These are phyloP conservation scores for Syncephalastrum racemosum DNA, from an alignment of 371 early-diverging fungal genomes.

Conservation along the genomic window DNA sequence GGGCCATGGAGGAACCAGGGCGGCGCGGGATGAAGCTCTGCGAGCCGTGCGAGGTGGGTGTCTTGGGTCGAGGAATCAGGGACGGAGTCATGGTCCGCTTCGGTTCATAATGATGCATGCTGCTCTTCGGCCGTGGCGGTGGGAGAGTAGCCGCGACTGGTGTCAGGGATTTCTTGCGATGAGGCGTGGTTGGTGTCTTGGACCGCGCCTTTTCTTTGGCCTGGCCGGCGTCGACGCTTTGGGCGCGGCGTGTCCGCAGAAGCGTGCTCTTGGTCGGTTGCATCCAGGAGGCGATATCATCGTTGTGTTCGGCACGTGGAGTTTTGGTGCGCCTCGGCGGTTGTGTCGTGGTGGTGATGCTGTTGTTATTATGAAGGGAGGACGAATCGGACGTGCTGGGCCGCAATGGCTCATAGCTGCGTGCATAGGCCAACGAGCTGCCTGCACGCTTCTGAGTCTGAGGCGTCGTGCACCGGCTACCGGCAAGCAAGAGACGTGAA, in stretches of 20 bases:
- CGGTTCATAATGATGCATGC: constrained; percentile 16
- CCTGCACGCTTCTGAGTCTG: constrained; percentile 12
- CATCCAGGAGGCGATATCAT: constrained; percentile 29
- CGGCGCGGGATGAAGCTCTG: constrained; percentile 30
- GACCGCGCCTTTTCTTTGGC: constrained; percentile 10
- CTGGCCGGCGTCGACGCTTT: constrained; percentile 16
- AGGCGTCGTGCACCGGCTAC: constrained; percentile 8
- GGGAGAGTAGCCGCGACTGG: constrained; percentile 10
- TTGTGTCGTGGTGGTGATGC: constrained; percentile 5
- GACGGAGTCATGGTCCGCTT: constrained; percentile 30
- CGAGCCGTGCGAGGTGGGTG: constrained; percentile 23
- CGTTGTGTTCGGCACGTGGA: constrained; percentile 5
- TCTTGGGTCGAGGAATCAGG: constrained; percentile 35
- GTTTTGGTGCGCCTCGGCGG: constrained; percentile 3
- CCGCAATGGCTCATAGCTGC: constrained; percentile 3
- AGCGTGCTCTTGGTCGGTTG: constrained; percentile 32
- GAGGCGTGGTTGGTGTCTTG: constrained; percentile 15
- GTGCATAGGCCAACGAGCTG: constrained; percentile 20
- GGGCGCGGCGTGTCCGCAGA: constrained; percentile 21
- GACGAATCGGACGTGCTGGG: constrained; percentile 22
- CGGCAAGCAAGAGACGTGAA: constrained; percentile 25
- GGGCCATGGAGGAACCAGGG: constrained; percentile 37
- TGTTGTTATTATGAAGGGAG: constrained; percentile 4
- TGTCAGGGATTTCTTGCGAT: neutral
- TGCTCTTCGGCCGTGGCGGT: constrained; percentile 22